A percentile compares a stretch with the other conserved stretches of the same genome.
These are phyloP conservation scores for Telopea speciosissima DNA, from an alignment of 177 flowering plant species.

Conservation along the genomic window DNA sequence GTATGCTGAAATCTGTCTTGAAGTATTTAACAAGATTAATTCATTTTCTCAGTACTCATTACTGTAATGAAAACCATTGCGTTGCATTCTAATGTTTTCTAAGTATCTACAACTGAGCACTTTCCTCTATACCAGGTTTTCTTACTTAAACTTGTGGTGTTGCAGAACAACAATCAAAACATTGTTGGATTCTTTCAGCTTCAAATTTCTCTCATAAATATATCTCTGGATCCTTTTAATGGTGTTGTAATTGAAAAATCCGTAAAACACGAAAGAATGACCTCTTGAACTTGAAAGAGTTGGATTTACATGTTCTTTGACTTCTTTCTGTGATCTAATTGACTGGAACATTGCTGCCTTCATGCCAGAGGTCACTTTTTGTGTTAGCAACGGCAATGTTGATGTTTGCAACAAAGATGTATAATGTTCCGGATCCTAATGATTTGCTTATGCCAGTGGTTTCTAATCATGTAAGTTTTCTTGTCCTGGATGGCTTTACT, in stretches of 20 bases:
- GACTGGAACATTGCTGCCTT: slow-evolving; percentile 52
- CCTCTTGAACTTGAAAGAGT: not conserved
- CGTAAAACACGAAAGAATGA: not conserved
- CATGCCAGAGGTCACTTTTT: slow-evolving; percentile 56
- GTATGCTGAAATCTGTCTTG: too few species aligned
- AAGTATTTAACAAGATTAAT: too few species aligned
- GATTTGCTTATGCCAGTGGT: slow-evolving; percentile 47
- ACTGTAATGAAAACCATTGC: too few species aligned
- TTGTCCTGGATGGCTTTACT: not conserved
- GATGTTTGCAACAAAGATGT: slow-evolving; percentile 69
- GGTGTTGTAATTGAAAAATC: slow-evolving; percentile 35
- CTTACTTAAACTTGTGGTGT: slow-evolving; percentile 9
- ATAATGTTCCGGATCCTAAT: slow-evolving; percentile 43
- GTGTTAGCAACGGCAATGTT: slow-evolving; percentile 61
- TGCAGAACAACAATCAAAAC: slow-evolving; percentile 53
- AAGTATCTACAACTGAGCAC: not conserved
- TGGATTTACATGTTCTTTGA: not conserved
- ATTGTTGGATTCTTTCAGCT: slow-evolving; percentile 72
- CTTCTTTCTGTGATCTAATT: slow-evolving; percentile 10
- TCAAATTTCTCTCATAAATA: slow-evolving; percentile 55
- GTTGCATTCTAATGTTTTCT: not conserved
- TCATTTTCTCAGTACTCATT: too few species aligned
- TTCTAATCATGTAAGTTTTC: slow-evolving; percentile 51
- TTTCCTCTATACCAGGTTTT: not conserved
- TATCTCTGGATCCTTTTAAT: slow-evolving; percentile 39